Evolutionary conservation across 1,284 basidiomycete genomes (phyloP).

Genomic region (Omphalotus olearius): DNA sequence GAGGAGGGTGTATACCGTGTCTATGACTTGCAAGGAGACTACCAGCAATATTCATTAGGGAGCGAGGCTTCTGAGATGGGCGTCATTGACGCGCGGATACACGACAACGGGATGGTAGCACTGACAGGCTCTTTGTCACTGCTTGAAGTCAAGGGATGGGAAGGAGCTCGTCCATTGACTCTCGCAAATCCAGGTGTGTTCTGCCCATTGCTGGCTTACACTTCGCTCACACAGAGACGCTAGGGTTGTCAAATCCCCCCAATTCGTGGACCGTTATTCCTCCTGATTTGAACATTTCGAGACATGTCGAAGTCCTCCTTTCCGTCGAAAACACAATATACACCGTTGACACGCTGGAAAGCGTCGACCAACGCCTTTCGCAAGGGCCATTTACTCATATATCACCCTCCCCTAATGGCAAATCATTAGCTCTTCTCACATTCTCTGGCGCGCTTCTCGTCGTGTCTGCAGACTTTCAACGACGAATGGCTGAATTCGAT

Average conservation of each 20-base stretch:
- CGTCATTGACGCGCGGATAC: conserved; percentile 80
- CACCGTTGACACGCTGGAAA: conserved; percentile 83
- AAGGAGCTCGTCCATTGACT: conserved; percentile 63
- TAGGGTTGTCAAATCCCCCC: conserved; percentile 75
- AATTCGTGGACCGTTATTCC: conserved; percentile 83
- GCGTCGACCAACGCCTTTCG: conserved; percentile 83
- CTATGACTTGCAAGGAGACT: conserved; percentile 85
- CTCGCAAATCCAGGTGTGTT: conserved; percentile 67
- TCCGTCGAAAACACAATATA: conserved; percentile 77
- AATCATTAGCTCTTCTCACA: conserved; percentile 84
- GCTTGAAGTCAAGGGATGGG: conserved; percentile 84
- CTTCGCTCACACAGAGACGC: neutral
- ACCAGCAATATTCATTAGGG: conserved; percentile 83
- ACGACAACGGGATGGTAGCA: conserved; percentile 85
- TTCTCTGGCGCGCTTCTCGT: conserved; percentile 80
- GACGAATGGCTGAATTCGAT: conserved; percentile 86
- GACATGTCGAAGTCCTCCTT: conserved; percentile 84
- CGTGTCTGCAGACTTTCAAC: conserved; percentile 88
- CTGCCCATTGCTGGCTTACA: neutral
- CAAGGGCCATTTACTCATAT: conserved; percentile 88
- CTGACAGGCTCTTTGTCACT: conserved; percentile 75
- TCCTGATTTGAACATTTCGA: conserved; percentile 80
- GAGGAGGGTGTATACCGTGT: conserved; percentile 91
- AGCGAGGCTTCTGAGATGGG: conserved; percentile 83
- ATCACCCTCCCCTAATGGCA: conserved; percentile 89